Evolutionary conservation across 495 filamentous ascomycete species (phyloP).

Genomic region (Daldinia loculata): DNA sequence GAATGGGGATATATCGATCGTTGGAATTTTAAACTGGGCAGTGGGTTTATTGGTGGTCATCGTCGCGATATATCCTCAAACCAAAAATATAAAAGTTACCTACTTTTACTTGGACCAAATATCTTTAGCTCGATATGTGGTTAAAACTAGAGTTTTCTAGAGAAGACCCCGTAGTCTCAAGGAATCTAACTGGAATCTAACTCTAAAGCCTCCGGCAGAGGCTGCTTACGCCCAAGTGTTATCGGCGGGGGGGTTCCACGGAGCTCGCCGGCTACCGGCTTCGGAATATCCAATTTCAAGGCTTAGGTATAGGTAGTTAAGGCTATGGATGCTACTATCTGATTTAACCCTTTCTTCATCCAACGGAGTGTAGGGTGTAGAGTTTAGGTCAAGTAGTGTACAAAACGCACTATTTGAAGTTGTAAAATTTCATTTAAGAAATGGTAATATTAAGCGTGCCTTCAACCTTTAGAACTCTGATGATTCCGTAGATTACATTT

Average conservation of each 20-base stretch:
- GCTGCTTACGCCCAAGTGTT: background rate
- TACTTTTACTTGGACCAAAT: background rate
- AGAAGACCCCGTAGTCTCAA: background rate
- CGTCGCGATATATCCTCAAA: background rate
- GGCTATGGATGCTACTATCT: too few relatives aligned
- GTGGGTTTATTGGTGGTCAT: background rate
- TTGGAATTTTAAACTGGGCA: constrained; percentile 39
- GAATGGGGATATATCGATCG: constrained; percentile 46
- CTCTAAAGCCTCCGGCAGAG: background rate
- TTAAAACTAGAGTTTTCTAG: too few relatives aligned
- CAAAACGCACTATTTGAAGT: background rate
- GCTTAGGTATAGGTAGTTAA: background rate
- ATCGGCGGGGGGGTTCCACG: constrained; percentile 21
- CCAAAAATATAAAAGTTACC: background rate
- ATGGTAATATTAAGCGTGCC: background rate
- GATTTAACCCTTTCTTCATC: too few relatives aligned
- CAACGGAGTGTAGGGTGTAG: background rate
- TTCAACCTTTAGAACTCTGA: background rate
- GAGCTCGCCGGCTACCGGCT: constrained; percentile 25
- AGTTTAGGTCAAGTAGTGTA: background rate
- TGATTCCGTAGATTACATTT: background rate
- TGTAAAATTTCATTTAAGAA: background rate
- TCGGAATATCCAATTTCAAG: background rate
- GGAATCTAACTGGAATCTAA: background rate
- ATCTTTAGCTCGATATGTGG: too few relatives aligned